These are phyloP conservation scores for Yarrowia yakushimensis DNA, from an alignment of 805 yeast species.

Conservation along the genomic window DNA sequence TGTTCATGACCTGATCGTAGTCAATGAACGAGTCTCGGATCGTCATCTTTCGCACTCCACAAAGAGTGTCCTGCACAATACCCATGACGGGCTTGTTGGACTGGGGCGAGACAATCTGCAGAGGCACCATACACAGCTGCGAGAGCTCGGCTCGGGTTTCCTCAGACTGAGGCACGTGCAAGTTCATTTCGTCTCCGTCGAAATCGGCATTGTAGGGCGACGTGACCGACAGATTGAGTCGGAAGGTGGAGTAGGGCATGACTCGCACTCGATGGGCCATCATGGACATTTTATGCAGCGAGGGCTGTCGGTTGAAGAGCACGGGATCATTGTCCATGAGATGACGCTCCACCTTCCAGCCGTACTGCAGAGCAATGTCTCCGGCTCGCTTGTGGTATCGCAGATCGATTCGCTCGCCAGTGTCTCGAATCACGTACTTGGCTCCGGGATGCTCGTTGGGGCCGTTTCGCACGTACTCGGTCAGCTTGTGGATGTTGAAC, in stretches of 20 bases:
- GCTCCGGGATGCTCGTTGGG: constrained; percentile 99
- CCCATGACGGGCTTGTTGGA: constrained; percentile 99
- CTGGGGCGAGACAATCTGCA: constrained; percentile 97
- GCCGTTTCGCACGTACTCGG: constrained; percentile 93
- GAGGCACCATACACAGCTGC: constrained; percentile 93
- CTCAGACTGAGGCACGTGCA: constrained; percentile 97
- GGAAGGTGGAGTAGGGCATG: constrained; percentile 97
- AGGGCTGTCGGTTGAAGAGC: constrained; percentile 97
- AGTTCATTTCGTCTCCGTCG: constrained; percentile 99
- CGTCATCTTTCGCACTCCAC: constrained; percentile 96
- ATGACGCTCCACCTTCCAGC: constrained; percentile 99
- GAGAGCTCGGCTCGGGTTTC: constrained; percentile 96
- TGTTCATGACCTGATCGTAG: constrained; percentile 92
- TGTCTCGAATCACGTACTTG: constrained; percentile 94
- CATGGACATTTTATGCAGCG: constrained; percentile 99
- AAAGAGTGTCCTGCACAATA: constrained; percentile 96
- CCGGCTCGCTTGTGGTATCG: constrained; percentile 98
- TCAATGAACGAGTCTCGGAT: constrained; percentile 84
- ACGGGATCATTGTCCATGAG: constrained; percentile 97
- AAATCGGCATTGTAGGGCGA: constrained; percentile 99
- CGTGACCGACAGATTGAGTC: constrained; percentile 93
- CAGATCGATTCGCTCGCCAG: constrained; percentile 97
- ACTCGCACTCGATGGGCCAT: constrained; percentile 98
- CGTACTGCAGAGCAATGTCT: constrained; percentile 94
- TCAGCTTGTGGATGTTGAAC: constrained; percentile 87